A percentile compares a stretch with the other conserved stretches of the same genome.
Evolutionary conservation across 2,329 filamentous ascomycete genomes (phyloP).

Genomic region (Pyrenophora seminiperda): DNA sequence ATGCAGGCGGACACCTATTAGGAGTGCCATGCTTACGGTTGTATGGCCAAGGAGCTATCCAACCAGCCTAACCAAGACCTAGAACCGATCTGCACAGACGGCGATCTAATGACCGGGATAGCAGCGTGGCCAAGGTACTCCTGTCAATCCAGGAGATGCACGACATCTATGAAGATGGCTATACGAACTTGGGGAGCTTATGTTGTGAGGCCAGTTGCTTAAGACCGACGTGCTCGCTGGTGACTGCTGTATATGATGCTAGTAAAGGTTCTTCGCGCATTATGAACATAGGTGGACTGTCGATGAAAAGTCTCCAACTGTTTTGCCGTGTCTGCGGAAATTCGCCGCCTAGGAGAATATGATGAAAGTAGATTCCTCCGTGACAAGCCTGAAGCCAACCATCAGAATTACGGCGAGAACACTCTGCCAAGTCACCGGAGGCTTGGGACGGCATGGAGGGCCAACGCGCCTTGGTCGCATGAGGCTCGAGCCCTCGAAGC

Average conservation of each 20-base stretch:
- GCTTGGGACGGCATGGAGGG: constrained; percentile 8
- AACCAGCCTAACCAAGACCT: neutral
- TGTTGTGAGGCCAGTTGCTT: neutral
- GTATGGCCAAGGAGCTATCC: constrained; percentile 7
- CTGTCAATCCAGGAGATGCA: neutral
- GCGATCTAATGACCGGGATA: constrained; percentile 5
- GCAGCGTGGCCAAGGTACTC: neutral
- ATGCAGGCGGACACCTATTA: neutral
- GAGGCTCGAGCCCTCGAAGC: constrained; percentile 9
- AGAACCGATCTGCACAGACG: neutral
- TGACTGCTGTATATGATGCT: too few relatives aligned
- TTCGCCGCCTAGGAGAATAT: neutral
- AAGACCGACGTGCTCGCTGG: neutral
- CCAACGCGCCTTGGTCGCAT: constrained; percentile 7
- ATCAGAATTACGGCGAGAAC: constrained; percentile 4
- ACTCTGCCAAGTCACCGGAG: constrained; percentile 10
- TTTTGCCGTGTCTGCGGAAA: neutral
- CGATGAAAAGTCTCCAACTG: neutral
- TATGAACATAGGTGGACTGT: neutral
- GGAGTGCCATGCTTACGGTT: constrained; percentile 1
- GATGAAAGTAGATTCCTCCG: neutral
- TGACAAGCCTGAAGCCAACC: neutral
- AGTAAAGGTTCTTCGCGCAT: neutral
- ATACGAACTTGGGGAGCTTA: neutral
- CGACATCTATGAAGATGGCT: neutral